Evolutionary conservation across 768 basidiomycete species (phyloP).

Genomic region (Strobilomyces confusus): DNA sequence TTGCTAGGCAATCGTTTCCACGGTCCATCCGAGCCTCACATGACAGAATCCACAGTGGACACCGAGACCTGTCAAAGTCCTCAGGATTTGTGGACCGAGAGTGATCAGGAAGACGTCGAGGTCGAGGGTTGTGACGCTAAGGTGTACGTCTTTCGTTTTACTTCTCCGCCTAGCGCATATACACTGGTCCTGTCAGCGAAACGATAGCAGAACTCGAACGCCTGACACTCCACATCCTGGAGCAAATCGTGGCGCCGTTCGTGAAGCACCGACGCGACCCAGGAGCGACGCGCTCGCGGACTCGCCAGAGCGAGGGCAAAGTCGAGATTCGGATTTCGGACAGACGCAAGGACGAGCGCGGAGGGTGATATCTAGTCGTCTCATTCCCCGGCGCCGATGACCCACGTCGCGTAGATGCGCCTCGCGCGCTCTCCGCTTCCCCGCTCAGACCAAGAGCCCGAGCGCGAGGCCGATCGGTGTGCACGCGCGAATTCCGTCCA

Average conservation of each 20-base stretch:
- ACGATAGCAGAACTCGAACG: constrained; percentile 27
- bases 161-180: background rate
- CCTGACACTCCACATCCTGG: constrained; percentile 29
- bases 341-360: constrained; percentile 29
- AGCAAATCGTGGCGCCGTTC: constrained; percentile 26
- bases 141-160: constrained; percentile 3
- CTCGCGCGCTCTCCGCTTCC: constrained; percentile 34
- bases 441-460: constrained; percentile 31
- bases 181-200: constrained; percentile 16
- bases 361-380: constrained; percentile 25
- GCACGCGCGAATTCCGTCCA: background rate
- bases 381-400: constrained; percentile 1
- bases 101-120: constrained; percentile 13
- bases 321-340: constrained; percentile 35
- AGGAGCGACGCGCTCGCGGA: background rate
- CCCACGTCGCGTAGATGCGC: constrained; percentile 6
- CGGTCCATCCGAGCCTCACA: no score
- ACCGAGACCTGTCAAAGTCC: background rate
- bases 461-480: constrained; percentile 43
- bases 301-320: constrained; percentile 13
- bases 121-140: background rate
- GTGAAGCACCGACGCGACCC: constrained; percentile 1
- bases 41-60: background rate
- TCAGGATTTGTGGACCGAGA: background rate
- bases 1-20: no score